phyloP scores from a whole-genome alignment of 805 yeast species.

The Lipomyces yamanashiensis region DNA sequence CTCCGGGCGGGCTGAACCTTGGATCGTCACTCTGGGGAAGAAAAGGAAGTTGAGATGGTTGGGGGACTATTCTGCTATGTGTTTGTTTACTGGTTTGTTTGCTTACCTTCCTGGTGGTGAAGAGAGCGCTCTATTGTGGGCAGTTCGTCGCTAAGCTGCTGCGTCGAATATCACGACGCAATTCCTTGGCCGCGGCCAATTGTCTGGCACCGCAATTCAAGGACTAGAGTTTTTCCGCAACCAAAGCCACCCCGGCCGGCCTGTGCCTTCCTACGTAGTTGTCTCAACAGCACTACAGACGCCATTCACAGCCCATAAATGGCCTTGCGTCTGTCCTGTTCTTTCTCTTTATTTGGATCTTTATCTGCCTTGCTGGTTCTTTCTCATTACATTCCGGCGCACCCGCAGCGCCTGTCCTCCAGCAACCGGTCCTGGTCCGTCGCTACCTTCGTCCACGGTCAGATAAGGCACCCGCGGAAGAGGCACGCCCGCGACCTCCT shows the following conservation, averaged over 20 bases:
- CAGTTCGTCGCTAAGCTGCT: neutral
- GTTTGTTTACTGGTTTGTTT: no score
- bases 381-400: slow-evolving; percentile 29
- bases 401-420: slow-evolving; percentile 29
- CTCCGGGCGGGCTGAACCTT: no score
- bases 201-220: neutral
- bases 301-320: no score
- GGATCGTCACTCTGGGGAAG: no score
- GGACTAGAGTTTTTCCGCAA: slow-evolving; percentile 11
- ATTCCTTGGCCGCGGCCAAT: no score
- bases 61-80: no score
- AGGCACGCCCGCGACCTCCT: slow-evolving; percentile 15
- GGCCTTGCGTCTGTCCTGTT: neutral
- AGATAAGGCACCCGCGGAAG: slow-evolving; percentile 30
- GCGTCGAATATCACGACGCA: neutral
- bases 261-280: neutral
- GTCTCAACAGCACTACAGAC: neutral
- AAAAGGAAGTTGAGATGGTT: no score
- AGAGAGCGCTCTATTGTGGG: no score
- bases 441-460: slow-evolving; percentile 8
- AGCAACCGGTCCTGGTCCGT: neutral
- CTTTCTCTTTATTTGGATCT: neutral
- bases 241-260: neutral
- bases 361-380: slow-evolving; percentile 18
- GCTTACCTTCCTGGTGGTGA: no score